Evolutionary conservation across 768 basidiomycete species (phyloP), one percentile per base, ranked within the genome.

Genomic region (Russula olivacea): DNA sequence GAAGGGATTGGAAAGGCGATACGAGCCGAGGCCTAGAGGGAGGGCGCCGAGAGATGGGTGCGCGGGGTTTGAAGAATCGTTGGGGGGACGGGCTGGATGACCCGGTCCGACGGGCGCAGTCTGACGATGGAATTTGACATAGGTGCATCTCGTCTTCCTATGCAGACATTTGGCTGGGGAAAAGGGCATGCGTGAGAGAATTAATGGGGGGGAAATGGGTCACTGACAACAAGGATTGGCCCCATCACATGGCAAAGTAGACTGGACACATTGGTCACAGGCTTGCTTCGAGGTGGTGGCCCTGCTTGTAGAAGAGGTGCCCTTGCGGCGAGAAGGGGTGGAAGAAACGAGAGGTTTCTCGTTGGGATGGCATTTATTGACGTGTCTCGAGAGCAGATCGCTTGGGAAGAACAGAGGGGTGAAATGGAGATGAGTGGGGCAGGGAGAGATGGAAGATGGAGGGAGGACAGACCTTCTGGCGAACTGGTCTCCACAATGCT

Each of bases 401-500:
- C 90, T 91, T 10, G 68, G 43, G 61, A 66, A 61, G 59, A 25
- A 19, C 38, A 55, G 34, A 4, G 34, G 34, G 34, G 11, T 1
- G n/a, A 25, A 41, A 23, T 57, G 43, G 55, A 21, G 43, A n/a
- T 17, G 9, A 12, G 23, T 23, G 47, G 38, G 45, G 53, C 45
- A 2, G 45, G 4, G 30, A 12, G 23, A 30, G 19, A 23, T 14
- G 15, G 19, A 49, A 9, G n/a, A 55, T 14, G 32, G 11, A 23
- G 21, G n/a, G 15, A n/a, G 60, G 56, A 72, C 73, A 12, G 51
- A 88, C 90, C 90, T 91, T 71, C 91, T 75, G 2, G 91, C 91
- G 71, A 93, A 93, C 75, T 92, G 90, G 77, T 93, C 91, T 41
- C 91, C 91, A 73, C 91, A 93, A 66, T 86, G 82, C 70, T 86